Percentiles rank a stretch among this genome's conserved stretches.
Evolutionary conservation across 2,329 filamentous ascomycete species (phyloP).

Genomic region (Juglanconis sp.): DNA sequence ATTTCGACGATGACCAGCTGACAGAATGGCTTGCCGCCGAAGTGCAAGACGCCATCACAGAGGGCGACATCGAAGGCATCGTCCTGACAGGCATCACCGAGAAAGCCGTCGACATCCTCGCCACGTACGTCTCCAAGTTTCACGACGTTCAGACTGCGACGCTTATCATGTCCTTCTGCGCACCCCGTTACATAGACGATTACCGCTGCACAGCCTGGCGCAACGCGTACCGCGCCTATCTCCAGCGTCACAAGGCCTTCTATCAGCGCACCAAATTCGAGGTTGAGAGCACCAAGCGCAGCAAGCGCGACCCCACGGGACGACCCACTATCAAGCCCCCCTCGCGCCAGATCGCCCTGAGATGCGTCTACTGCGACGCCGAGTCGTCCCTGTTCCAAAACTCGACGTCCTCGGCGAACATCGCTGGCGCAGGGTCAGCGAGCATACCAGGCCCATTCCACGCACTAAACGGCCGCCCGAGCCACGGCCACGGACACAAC

Average conservation of each 20-base stretch:
- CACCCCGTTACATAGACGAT: constrained; percentile 74
- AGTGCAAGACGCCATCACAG: constrained; percentile 56
- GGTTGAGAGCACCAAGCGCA: constrained; percentile 69
- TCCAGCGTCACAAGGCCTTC: constrained; percentile 71
- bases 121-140: constrained; percentile 71
- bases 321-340: constrained; percentile 61
- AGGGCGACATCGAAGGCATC: constrained; percentile 74
- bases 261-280: constrained; percentile 75
- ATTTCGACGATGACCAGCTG: constrained; percentile 60
- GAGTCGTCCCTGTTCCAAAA: constrained; percentile 38
- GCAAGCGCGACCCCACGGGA: constrained; percentile 55
- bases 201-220: constrained; percentile 73
- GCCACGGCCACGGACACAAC: constrained; percentile 37
- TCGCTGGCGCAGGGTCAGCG: constrained; percentile 3
- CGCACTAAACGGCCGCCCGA: constrained; percentile 22
- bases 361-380: constrained; percentile 73
- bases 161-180: constrained; percentile 69
- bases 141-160: constrained; percentile 77
- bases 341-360: constrained; percentile 67
- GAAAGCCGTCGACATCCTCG: constrained; percentile 69
- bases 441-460: constrained; percentile 19
- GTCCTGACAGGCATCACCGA: constrained; percentile 76
- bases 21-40: constrained; percentile 67
- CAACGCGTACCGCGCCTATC: constrained; percentile 65
- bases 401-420: constrained; percentile 18